Conservation (phyloP, 176 grass and related monocot genomes). For the Cenchrus purpureus region DNA sequence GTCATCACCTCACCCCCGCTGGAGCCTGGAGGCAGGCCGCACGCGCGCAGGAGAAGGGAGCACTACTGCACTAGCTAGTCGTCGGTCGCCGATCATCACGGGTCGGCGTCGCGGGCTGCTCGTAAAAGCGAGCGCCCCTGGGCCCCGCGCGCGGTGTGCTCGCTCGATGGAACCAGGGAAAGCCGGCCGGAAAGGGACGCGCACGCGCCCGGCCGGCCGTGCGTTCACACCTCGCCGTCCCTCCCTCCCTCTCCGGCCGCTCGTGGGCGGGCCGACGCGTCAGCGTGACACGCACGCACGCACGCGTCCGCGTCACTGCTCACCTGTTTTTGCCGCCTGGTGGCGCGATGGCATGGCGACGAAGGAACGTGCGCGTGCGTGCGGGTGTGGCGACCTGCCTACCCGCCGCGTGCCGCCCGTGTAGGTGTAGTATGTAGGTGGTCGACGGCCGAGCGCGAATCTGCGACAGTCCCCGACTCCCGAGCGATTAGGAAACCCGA, state of each 20-base stretch:
- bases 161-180: not conserved
- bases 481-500: not conserved
- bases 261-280: not conserved
- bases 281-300: not conserved
- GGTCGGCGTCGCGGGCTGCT: not conserved
- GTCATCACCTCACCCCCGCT: not conserved
- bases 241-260: not conserved
- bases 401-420: not conserved
- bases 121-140: not conserved
- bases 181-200: not conserved
- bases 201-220: not conserved
- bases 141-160: not conserved
- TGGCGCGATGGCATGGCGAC: too few species aligned
- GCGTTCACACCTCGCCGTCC: slow-evolving; percentile 20
- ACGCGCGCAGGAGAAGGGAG: not conserved
- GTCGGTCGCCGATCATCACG: not conserved
- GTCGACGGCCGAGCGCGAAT: not conserved
- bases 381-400: not conserved
- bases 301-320: not conserved
- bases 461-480: not conserved
- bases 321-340: not conserved
- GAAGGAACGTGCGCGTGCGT: not conserved
- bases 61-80: not conserved
- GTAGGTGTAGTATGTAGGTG: too few species aligned
- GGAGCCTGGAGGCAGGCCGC: not conserved